A percentile compares a stretch with the other conserved stretches of the same genome.
Evolutionary conservation across 163 green algal genomes (phyloP).

Genomic region (Prototheca cutis): DNA sequence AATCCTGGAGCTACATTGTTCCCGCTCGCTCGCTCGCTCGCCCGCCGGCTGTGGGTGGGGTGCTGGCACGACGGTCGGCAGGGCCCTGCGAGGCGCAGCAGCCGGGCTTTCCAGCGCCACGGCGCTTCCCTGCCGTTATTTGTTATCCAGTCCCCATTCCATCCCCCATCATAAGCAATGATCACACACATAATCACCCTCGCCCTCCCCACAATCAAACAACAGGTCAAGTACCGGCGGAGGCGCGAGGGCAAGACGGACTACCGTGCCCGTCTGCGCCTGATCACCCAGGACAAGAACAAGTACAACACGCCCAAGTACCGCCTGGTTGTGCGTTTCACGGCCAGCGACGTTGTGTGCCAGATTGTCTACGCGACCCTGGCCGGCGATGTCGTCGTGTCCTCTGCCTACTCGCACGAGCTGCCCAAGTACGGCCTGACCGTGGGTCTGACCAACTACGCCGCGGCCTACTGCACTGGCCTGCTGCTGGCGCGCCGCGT

Average conservation of each 20-base stretch:
- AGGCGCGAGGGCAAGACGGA: conserved; percentile 77
- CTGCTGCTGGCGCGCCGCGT: conserved; percentile 88
- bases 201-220: too few relatives aligned
- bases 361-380: conserved; percentile 92
- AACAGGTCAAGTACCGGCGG: conserved; percentile 90
- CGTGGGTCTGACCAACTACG: conserved; percentile 94
- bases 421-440: conserved; percentile 88
- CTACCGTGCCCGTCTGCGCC: conserved; percentile 78
- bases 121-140: too few relatives aligned
- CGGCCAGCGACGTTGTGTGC: conserved; percentile 83
- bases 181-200: too few relatives aligned
- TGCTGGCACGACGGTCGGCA: too few relatives aligned
- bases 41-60: too few relatives aligned
- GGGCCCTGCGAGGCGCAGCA: too few relatives aligned
- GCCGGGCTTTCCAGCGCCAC: too few relatives aligned
- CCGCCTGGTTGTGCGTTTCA: conserved; percentile 86
- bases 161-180: too few relatives aligned
- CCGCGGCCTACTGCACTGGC: conserved; percentile 86
- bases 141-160: too few relatives aligned
- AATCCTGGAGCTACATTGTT: too few relatives aligned
- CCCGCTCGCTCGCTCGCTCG: too few relatives aligned
- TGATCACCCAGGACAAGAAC: conserved; percentile 99
- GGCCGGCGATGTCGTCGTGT: conserved; percentile 81
- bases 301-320: conserved; percentile 88
- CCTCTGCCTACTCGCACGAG: conserved; percentile 83